Evolutionary conservation across 2,329 filamentous ascomycete genomes (phyloP).

Genomic region (Colletotrichum australisinense): DNA sequence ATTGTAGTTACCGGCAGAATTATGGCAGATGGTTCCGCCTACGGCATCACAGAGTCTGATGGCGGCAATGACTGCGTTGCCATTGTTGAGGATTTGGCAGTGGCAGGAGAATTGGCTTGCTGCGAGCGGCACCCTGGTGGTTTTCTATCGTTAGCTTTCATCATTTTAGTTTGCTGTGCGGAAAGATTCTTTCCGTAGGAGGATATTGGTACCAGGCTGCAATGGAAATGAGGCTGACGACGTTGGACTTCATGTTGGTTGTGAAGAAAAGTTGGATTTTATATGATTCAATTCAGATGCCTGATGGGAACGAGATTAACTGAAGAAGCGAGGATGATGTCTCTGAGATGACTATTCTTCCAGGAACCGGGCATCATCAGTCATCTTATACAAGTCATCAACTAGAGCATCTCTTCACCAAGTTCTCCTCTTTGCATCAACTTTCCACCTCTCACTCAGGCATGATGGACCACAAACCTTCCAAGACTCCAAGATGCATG

Average conservation of each 20-base stretch:
- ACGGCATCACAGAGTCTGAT: background rate
- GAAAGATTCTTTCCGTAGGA: too few species aligned
- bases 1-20: background rate
- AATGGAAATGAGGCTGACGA: background rate
- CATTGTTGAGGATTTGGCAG: background rate
- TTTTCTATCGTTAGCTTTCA: background rate
- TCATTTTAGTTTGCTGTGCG: background rate
- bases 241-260: conserved; percentile 11
- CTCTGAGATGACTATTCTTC: background rate
- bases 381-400: background rate
- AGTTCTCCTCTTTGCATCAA: background rate
- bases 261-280: background rate
- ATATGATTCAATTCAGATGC: background rate
- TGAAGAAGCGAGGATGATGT: background rate
- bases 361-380: background rate
- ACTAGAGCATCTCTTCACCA: background rate
- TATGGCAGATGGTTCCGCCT: background rate
- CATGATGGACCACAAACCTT: background rate
- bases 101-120: background rate
- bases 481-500: background rate
- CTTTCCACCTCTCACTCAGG: background rate
- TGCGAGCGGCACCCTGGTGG: background rate
- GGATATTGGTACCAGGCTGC: background rate
- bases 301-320: background rate
- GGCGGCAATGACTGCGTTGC: background rate